phyloP scores from a whole-genome alignment of 805 yeast genomes.

The Candida stauntonica region DNA sequence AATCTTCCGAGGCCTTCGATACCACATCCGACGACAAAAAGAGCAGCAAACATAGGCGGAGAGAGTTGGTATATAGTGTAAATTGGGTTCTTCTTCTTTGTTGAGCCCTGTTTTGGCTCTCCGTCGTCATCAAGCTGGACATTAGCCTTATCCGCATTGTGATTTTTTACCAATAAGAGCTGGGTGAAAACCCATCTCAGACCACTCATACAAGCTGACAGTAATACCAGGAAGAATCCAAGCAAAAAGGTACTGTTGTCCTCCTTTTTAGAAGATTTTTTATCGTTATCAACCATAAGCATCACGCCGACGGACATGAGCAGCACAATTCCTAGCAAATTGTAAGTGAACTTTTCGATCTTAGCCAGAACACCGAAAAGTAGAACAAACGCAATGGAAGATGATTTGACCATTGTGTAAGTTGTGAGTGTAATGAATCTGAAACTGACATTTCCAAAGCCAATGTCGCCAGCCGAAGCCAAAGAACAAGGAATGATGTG shows the following conservation, averaged over 20 bases:
- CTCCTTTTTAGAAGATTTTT: conserved; percentile 19
- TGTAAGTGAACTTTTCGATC: conserved; percentile 69
- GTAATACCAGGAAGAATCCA: conserved; percentile 72
- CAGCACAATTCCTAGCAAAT: conserved; percentile 61
- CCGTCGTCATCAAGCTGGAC: background rate
- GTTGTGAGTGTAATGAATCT: conserved; percentile 74
- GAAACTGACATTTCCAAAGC: conserved; percentile 83
- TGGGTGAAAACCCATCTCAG: conserved; percentile 95
- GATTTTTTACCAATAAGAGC: conserved; percentile 59
- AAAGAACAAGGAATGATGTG: conserved; percentile 79
- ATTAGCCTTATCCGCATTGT: conserved; percentile 27
- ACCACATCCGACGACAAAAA: conserved; percentile 57
- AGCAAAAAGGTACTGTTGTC: conserved; percentile 29
- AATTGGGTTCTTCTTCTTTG: conserved; percentile 58
- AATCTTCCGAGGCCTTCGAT: conserved; percentile 67
- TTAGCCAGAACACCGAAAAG: conserved; percentile 80
- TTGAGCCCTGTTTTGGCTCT: background rate
- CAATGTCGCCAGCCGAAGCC: conserved; percentile 91
- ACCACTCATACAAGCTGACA: conserved; percentile 81
- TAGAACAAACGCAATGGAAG: conserved; percentile 82
- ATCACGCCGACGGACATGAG: conserved; percentile 82
- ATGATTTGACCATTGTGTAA: conserved; percentile 91
- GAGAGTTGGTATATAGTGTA: conserved; percentile 78
- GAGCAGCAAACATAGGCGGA: conserved; percentile 70
- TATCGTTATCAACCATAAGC: conserved; percentile 69